A percentile compares a stretch with the other conserved stretches of the same genome.
phyloP scores from a whole-genome alignment of 345 rosid genomes.

The Pseudoturritis turrita region DNA sequence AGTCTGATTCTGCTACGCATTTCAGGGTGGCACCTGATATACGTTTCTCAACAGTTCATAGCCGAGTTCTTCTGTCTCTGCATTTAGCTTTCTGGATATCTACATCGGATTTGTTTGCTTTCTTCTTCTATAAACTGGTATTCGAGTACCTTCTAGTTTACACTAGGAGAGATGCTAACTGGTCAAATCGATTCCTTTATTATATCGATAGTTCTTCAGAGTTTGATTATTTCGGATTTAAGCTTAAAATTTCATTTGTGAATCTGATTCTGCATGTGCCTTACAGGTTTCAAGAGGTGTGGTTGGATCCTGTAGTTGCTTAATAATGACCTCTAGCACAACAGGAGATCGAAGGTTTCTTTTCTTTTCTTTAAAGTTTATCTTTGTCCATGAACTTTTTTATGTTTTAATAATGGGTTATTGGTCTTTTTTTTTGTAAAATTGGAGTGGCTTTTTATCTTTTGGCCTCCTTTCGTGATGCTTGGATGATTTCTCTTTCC shows the following conservation, averaged over 20 bases:
- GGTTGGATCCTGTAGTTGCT: conserved; percentile 16
- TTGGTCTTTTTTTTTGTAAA: not conserved
- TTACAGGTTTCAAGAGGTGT: conserved; percentile 12
- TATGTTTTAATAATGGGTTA: not conserved
- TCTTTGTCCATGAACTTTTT: not conserved
- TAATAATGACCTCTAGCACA: conserved; percentile 29
- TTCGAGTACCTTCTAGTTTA: not conserved
- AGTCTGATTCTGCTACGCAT: not conserved
- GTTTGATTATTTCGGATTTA: not conserved
- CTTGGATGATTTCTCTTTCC: not conserved
- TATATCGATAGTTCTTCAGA: not conserved
- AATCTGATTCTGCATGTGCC: not conserved
- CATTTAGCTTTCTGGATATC: not conserved
- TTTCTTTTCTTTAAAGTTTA: not conserved
- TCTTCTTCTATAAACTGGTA: not conserved
- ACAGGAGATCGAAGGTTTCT: conserved; percentile 35
- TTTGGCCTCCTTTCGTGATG: not conserved
- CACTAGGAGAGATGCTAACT: not conserved
- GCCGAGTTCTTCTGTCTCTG: not conserved
- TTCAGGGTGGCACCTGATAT: no score
- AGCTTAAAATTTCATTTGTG: not conserved
- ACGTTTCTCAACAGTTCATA: not conserved
- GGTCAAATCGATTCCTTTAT: not conserved
- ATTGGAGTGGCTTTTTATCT: not conserved
- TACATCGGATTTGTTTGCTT: not conserved